Base-by-base conservation (phyloP, 441 rosid genomes). In the Populus trichocarpa region DNA sequence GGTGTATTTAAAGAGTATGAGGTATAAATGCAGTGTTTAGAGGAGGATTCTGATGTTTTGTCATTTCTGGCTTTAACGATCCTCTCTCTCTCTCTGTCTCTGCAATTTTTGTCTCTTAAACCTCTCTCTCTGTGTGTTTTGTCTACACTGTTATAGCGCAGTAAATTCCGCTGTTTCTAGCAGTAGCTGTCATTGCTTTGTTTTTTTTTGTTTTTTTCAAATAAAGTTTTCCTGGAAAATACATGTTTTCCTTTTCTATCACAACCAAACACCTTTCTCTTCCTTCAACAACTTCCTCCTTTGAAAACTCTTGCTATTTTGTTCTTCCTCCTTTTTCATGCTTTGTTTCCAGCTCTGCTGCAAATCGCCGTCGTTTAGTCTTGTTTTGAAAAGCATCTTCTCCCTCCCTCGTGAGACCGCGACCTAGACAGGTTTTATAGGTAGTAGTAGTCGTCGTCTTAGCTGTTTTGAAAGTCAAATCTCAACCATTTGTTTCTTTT, bases 71-170 rank as follows among this genome's bases (percentile, higher is more conserved):
- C 85, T 76, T 79, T 79, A 68, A 26, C 67, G 74, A 79, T 85
- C 81, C 71, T 65, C 77, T 75, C 85, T 85, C 84, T 85, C 85
- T 82, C 79, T 74, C 78, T 83, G 88, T 87, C 71, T 8, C 71
- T 67, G 70, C 67, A n/a, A 77, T 33, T 71, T 77, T 80, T 82
- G 87, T 87, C 86, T 53, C 77, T 72, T 57, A 35, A 69, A 30
- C 77, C 8, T 70, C 73, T 57, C 71, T 75, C 72, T 50, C 78
- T 77, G 80, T 71, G 33, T 78, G 77, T 80, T 66, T 75, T 78
- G 81, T 83, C 83, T 33, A 66, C 83, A 18, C 77, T 78, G 69
- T 28, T 53, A 68, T 33, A 42, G 38, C 74, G 69, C 81, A 68
- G 77, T 72, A 66, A 72, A n/a, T 69, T 69, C 75, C 38, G 81